A percentile compares a stretch with the other conserved stretches of the same genome.
phyloP scores from a whole-genome alignment of 2,329 filamentous ascomycete genomes.

The Westerdykella aurantiaca region DNA sequence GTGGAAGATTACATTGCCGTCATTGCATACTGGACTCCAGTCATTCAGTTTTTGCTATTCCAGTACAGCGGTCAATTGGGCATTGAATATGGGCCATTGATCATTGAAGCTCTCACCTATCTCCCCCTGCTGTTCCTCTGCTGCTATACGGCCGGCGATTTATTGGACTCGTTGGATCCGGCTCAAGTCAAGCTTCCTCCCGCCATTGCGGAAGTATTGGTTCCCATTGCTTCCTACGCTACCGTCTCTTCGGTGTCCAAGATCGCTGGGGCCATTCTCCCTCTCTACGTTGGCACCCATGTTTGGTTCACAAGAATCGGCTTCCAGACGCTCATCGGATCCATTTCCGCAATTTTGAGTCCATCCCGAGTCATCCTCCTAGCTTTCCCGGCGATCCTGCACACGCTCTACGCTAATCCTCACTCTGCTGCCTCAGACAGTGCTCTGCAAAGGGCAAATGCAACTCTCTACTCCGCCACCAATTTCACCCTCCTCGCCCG shows the following conservation, averaged over 20 bases:
- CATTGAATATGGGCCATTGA: conserved; percentile 63
- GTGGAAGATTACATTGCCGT: conserved; percentile 57
- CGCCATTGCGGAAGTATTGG: conserved; percentile 57
- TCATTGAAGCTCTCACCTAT: conserved; percentile 69
- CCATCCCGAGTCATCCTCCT: conserved; percentile 64
- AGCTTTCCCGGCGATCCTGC: conserved; percentile 65
- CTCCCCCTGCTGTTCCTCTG: conserved; percentile 45
- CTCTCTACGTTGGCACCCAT: conserved; percentile 54
- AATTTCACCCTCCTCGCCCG: conserved; percentile 75
- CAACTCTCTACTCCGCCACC: conserved; percentile 52
- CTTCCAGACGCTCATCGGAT: conserved; percentile 62
- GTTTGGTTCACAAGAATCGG: conserved; percentile 65
- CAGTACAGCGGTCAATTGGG: conserved; percentile 61
- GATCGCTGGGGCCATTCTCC: conserved; percentile 37
- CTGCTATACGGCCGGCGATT: conserved; percentile 39
- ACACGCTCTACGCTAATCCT: conserved; percentile 66
- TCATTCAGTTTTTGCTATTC: conserved; percentile 66
- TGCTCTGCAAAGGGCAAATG: conserved; percentile 60
- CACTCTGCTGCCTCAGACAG: conserved; percentile 58
- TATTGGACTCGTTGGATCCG: conserved; percentile 58
- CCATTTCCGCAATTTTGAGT: conserved; percentile 58
- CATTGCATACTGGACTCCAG: conserved; percentile 68
- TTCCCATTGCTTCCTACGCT: conserved; percentile 61
- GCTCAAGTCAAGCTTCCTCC: conserved; percentile 50
- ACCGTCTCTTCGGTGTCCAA: conserved; percentile 52